A percentile compares a stretch with the other conserved stretches of the same genome.
These are phyloP conservation scores for Scytalidium sp. DNA, from an alignment of 2,329 filamentous ascomycete genomes.

Conservation along the genomic window DNA sequence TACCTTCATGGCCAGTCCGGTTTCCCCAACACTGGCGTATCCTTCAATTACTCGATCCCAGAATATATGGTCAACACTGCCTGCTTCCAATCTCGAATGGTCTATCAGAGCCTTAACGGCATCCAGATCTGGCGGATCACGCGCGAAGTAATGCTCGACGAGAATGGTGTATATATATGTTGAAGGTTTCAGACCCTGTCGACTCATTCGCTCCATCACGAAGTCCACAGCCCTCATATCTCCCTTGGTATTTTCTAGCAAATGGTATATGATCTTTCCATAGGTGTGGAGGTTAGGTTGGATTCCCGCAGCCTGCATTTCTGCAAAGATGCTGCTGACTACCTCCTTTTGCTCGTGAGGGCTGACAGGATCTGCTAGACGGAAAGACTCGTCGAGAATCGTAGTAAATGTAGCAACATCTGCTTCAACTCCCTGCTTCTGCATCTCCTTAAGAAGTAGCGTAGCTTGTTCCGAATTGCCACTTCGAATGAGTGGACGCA, in stretches of 20 bases:
- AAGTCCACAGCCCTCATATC: conserved; percentile 48
- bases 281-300: conserved; percentile 62
- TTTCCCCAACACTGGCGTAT: conserved; percentile 54
- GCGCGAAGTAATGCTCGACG: conserved; percentile 62
- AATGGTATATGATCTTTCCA: conserved; percentile 63
- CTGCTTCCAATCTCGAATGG: conserved; percentile 32
- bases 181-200: conserved; percentile 48
- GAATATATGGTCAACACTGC: conserved; percentile 52
- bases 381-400: conserved; percentile 59
- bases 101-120: conserved; percentile 59
- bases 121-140: conserved; percentile 53
- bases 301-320: conserved; percentile 56
- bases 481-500: conserved; percentile 54
- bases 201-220: conserved; percentile 61
- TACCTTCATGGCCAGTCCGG: conserved; percentile 44
- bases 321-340: conserved; percentile 52
- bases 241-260: conserved; percentile 43
- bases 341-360: conserved; percentile 47
- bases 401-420: conserved; percentile 73
- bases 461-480: conserved; percentile 46
- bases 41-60: conserved; percentile 70
- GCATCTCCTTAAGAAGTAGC: conserved; percentile 58
- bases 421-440: conserved; percentile 47
- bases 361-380: conserved; percentile 35
- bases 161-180: conserved; percentile 74